Evolutionary conservation across 441 rosid species (phyloP).

Genomic region (Pelargonium australe): DNA sequence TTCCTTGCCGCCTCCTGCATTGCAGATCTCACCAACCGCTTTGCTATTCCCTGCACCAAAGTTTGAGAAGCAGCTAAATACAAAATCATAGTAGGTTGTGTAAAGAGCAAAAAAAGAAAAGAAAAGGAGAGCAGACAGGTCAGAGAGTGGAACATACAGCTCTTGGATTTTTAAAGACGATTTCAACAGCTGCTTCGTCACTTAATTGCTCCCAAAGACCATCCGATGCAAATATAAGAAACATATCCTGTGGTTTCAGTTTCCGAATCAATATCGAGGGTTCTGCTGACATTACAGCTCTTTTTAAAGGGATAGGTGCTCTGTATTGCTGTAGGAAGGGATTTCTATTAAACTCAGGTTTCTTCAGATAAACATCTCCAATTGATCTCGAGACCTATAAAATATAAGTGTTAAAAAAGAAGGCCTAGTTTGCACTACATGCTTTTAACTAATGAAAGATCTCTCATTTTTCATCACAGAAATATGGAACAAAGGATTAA

Average conservation of each 20-base stretch:
- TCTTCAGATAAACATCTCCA: constrained; percentile 37
- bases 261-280: constrained; percentile 59
- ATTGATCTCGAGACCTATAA: constrained; percentile 34
- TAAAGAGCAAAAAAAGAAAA: too few species aligned
- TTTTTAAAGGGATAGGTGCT: too few species aligned
- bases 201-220: constrained; percentile 96
- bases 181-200: constrained; percentile 87
- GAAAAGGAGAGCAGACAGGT: too few species aligned
- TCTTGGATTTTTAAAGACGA: constrained; percentile 25
- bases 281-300: constrained; percentile 47
- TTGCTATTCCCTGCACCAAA: constrained; percentile 65
- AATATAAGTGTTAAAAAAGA: too few species aligned
- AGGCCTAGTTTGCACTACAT: too few species aligned
- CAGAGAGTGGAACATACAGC: too few species aligned
- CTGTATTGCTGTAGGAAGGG: not conserved
- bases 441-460: too few species aligned
- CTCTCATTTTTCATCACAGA: too few species aligned
- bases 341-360: constrained; percentile 31
- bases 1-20: constrained; percentile 84
- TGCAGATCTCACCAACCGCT: constrained; percentile 76
- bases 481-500: too few species aligned
- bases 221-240: constrained; percentile 84
- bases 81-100: too few species aligned
- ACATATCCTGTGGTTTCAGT: constrained; percentile 62
- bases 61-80: too few species aligned